These are phyloP conservation scores for Misopates orontium DNA, from an alignment of 257 asterid genomes.

Conservation along the genomic window DNA sequence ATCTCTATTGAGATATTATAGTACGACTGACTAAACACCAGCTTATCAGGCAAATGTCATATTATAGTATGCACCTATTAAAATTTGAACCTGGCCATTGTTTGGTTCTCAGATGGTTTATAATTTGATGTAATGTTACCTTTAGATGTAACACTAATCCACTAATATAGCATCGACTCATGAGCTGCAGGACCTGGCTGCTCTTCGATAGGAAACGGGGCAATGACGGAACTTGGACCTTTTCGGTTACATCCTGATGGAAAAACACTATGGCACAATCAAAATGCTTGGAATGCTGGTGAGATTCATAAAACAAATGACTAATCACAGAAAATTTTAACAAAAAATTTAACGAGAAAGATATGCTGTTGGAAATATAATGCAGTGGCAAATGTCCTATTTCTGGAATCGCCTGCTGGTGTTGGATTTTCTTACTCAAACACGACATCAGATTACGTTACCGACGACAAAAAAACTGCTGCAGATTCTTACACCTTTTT, in stretches of 20 bases:
- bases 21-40: too few species aligned
- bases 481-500: slow-evolving; percentile 33
- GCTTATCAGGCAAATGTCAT: too few species aligned
- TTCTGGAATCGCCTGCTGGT: slow-evolving; percentile 47
- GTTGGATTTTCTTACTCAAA: slow-evolving; percentile 53
- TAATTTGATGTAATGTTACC: not conserved
- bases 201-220: slow-evolving; percentile 37
- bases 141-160: not conserved
- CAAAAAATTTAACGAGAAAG: too few species aligned
- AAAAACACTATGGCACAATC: slow-evolving; percentile 26
- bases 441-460: slow-evolving; percentile 26
- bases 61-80: too few species aligned
- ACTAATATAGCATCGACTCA: not conserved
- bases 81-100: too few species aligned
- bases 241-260: slow-evolving; percentile 36
- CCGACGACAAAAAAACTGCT: slow-evolving; percentile 35
- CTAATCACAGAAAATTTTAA: not conserved
- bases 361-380: not conserved
- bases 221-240: slow-evolving; percentile 37
- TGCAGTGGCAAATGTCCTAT: slow-evolving; percentile 40
- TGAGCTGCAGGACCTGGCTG: slow-evolving; percentile 35
- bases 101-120: too few species aligned
- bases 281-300: slow-evolving; percentile 37
- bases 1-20: too few species aligned
- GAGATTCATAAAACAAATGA: not conserved